Evolutionary conservation across 345 rosid genomes (phyloP), one percentile per base, ranked within the genome.

Genomic region (Capsella bursapastoris): DNA sequence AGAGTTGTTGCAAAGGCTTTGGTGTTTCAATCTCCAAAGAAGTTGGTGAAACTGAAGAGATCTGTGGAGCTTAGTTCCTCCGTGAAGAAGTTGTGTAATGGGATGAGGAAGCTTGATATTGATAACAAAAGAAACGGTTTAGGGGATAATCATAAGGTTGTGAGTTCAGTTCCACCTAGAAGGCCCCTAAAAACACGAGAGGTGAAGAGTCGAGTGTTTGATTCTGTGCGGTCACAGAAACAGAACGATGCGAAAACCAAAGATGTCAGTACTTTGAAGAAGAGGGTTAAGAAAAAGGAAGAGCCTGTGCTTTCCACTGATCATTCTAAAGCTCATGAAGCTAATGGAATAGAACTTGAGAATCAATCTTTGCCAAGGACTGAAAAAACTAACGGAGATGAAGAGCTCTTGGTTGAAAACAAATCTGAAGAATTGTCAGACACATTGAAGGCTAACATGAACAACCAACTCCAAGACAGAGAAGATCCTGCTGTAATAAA

Each of bases 151-250:
- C 79, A 40, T 5, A 78, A 69, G 68, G 71, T 57, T 40, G 40
- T 40, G 60, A 75, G 83, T 49, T 52, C 75, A 28, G 87, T 74
- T 53, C 77, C 80, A 66, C 47, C 83, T 59, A 83, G 74, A 75
- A 91, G 74, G 56, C 85, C 81, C 57, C 43, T 77, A 13, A 79
- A 83, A 79, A 85, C 81, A 49, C 77, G 97, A 59, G 94, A 89
- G 83, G 96, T 92, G 75, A 92, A 89, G 71, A 92, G 99, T 83
- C 83, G 99, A 78, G 97, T 90, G 50, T 92, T 75, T 82, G 94
- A 90, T 83, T 87, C 86, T 3, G 35, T 86, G 63, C 68, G 32
- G 59, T 62, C 81, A 80, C 52, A 74, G 62, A 87, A 71, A 35
- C 65, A 70, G 66, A 86, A 76, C 49, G 72, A 14, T 22, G 76